Evolutionary conservation across 306 rosid genomes (phyloP), one percentile per base, ranked within the genome.

Genomic region (Arachis stenosperma): DNA sequence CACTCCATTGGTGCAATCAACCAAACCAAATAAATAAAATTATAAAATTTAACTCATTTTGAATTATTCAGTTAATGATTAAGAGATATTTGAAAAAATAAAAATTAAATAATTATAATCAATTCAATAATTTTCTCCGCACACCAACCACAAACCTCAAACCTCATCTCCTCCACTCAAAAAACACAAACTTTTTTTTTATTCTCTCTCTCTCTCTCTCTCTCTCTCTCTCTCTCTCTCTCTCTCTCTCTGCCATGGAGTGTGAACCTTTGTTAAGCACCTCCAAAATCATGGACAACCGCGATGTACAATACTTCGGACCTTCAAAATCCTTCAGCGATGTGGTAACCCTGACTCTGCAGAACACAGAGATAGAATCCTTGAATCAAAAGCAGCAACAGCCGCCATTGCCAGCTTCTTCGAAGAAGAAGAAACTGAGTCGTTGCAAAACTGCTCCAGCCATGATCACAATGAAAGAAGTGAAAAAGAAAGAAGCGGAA

Each of bases 361-460:
- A 30, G 9, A 72, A 77, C 54, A 55, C 84, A 1, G 86, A 77
- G 14, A 69, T 77, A n/a, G 5, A 74, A 52, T 6, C 86, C 46
- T 80, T 58, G 4, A 10, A 76, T 8, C 39, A 15, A 22, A 9
- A 37, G 14, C 52, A 41, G 22, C 27, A 12, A 7, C 48, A 30
- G 2, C 46, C 1, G 8, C 30, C 67, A 56, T 15, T 27, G 55
- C 65, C 4, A 4, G 37, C 71, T 17, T 81, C 50, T n/a, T 22
- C 6, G 1, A 17, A 10, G 5, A 78, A 70, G 74, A 86, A 77
- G 62, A 87, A 75, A 51, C 91, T 91, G 17, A 80, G 74, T 11
- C 92, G 97, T 15, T 86, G 91, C 80, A 87, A 81, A 66, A 89
- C 97, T 9, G 97, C 97, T 7, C 97, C 97, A 0, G 95, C 97